Base-by-base conservation (phyloP, 306 rosid species). In the Trifolium pratense region DNA sequence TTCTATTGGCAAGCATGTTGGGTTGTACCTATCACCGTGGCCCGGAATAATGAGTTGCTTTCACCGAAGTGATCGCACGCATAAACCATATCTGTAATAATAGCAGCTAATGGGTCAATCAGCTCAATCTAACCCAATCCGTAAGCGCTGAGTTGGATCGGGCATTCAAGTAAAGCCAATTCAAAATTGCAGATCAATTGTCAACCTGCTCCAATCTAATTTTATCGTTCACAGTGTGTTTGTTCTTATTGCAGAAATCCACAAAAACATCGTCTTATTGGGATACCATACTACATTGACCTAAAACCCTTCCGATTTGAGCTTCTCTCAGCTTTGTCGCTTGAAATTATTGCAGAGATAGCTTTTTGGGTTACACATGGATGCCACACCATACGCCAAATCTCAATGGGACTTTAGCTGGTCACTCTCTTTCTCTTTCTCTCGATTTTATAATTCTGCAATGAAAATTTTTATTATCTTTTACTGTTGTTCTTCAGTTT, bases 341-440 rank as follows among this genome's bases (percentile, higher is more conserved):
- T 56, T 12, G 34, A 56, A 56, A 8, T 59, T 59, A 31, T 31
- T 57, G 65, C 65, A 59, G 65, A 58, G 40, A 14, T 31, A 59
- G 40, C 61, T 56, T 21, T 55, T 21, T 26, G 7, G 20, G 1
- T 73, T 49, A 13, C 78, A 15, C 78, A 75, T 75, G 79, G 79
- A 59, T 75, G 21, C 18, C 40, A 20, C 78, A 49, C 71, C 61
- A 61, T 51, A 48, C 13, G 4, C 51, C 51, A 37, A 61, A 18
- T 36, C 72, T 9, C 79, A 23, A 51, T 75, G 79, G 79, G 79
- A 64, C 36, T 75, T 75, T 45, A 23, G 8, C 72, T 64, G 72
- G 79, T 75, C 12, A 48, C 31, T 63, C 55, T 63, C 78, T 68
- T 52, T 48, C 39, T 42, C 73, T 68, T 52, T 48, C 39, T 42